Conservation (phyloP, 345 rosid genomes). For the Turritis glabra region DNA sequence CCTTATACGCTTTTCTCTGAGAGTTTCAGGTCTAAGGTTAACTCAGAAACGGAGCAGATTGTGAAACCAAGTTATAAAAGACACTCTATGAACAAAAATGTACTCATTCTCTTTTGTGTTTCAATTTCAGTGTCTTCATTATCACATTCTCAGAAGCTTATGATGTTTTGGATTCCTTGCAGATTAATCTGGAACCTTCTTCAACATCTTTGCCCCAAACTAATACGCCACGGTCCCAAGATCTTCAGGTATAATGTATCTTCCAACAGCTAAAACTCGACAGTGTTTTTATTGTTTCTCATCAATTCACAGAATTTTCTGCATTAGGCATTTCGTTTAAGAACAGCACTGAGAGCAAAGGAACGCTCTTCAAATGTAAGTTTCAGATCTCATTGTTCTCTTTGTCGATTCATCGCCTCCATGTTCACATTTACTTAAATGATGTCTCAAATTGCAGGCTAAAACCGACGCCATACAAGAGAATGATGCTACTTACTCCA, state of each 20-base stretch:
- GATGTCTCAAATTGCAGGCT: slow-evolving; percentile 27
- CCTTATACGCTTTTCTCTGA: background rate
- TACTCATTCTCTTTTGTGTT: slow-evolving; percentile 2
- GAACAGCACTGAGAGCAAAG: slow-evolving; percentile 29
- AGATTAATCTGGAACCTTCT: slow-evolving; percentile 17
- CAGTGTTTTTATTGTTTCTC: background rate
- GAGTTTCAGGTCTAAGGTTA: slow-evolving; percentile 36
- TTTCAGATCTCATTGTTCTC: background rate
- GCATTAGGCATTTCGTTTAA: slow-evolving; percentile 28
- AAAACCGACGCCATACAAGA: slow-evolving; percentile 1
- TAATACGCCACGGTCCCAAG: slow-evolving; percentile 10
- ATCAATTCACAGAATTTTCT: background rate
- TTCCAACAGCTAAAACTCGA: background rate
- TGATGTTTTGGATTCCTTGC: background rate
- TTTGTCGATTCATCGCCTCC: background rate
- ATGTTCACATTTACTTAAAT: background rate
- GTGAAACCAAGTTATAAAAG: slow-evolving; percentile 10
- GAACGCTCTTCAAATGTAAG: slow-evolving; percentile 29
- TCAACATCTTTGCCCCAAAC: slow-evolving; percentile 25
- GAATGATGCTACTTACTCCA: slow-evolving; percentile 14
- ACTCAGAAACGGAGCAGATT: slow-evolving; percentile 10
- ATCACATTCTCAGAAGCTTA: slow-evolving; percentile 10
- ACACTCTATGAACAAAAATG: slow-evolving; percentile 17
- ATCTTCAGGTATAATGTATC: slow-evolving; percentile 24
- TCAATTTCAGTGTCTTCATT: slow-evolving; percentile 1